Base-by-base conservation (phyloP, 208 protist species). In the Acanthamoeba triangularis region DNA sequence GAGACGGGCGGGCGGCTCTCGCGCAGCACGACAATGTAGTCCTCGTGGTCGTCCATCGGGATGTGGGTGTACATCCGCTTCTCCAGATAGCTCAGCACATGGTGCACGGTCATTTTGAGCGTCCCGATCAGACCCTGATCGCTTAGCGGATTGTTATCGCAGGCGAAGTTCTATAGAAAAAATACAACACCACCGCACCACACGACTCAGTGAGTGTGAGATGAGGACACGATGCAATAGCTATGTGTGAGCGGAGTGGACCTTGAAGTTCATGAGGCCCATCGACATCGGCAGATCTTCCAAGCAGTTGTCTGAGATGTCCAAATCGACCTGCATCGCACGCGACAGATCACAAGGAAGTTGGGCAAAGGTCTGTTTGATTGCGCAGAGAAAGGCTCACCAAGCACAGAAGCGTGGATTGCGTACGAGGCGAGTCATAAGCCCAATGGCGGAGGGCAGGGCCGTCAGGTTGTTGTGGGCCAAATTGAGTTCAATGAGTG, bases 201-300 rank as follows among this genome's bases (percentile, higher is more conserved):
- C 47, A 16, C 47, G 0, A 0, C 47, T 7, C 18, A 80, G 11
- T 23, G 72, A 80, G 37, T 8, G 35, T 30, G 35, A 80, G 72
- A 47, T 0, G 37, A 74, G 65, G 28, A 18, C 65, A 30, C 1
- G 65, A 74, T 74, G 16, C 8, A 28, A 74, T n/a, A 14, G 25
- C 20, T 14, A n/a, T 5, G 65, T 35, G 23, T 14, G 14, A 0
- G 41, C 18, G 28, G 25, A 35, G 49, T 20, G 37, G n/a, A 87
- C 78, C 37, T 54, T 56, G 56, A 20, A 41, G 35, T 14, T 56
- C 30, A 90, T 13, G 44, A 61, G 82, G n/a, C 82, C 82, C 47
- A 90, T 90, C 30, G 82, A 90, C 20, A 90, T 5, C 14, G 82
- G 82, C 2, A 90, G 44, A 11, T 90, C 82, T 10, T 25, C 56